Evolutionary conservation across 352 stramenopile species (phyloP), one percentile per base, ranked within the genome.

Genomic region (Phytophthora tubulina): DNA sequence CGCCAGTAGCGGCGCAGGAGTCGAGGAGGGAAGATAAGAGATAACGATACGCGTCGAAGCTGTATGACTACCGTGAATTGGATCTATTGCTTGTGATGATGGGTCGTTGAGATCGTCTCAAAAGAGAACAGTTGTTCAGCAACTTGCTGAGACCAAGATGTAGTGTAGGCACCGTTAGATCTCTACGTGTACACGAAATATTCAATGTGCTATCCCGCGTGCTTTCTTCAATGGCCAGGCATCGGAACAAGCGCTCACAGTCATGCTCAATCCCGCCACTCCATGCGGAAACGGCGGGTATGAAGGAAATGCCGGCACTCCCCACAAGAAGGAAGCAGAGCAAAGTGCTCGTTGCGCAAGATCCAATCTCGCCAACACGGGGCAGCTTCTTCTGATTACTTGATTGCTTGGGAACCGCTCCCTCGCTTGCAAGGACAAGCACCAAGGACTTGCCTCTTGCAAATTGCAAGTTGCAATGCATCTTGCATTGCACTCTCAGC

Each of bases 21-120:
- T 70, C 52, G 41, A 65, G 61, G 38, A 54, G 58, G 21, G 21
- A 27, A 27, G 36, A 75, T 42, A 58, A 74, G 42, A 59, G 55
- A 72, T 52, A 72, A 75, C 45, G 64, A 77, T 73, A 76, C 51
- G 48, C 73, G 42, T 73, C 32, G 49, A 49, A 67, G 46, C 51
- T 78, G 71, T 75, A 76, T 77, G 56, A 75, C 67, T 76, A 63
- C 57, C 51, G 13, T 4, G 39, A n/a, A 17, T 45, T 44, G 38
- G 38, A 44, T 44, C 38, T 15, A 11, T 44, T 44, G 8, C 10
- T 45, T 45, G 39, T 27, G 21, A 27, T 27, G 21, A 27, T 27
- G 21, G 21, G 21, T 27, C 21, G 21, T 27, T 27, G 1, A 27
- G 21, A 27, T 27, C 13, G 6, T 45, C 39, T 45, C 44, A 31